Conservation (phyloP, 2,329 filamentous ascomycete genomes). For the Atkinsonella texensis region DNA sequence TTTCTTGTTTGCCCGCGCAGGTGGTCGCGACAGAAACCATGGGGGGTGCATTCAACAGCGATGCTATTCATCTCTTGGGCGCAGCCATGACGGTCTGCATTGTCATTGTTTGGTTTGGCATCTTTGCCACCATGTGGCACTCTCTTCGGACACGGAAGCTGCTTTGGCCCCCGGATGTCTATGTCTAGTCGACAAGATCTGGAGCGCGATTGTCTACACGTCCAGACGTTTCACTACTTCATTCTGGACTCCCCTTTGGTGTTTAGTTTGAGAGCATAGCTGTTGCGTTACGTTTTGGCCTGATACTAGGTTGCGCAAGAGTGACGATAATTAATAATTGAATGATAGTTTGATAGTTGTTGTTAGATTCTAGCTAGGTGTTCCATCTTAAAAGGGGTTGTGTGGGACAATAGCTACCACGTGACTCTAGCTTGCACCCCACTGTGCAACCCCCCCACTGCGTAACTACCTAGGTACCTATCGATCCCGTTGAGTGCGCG, state of each 20-base stretch:
- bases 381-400: too few relatives aligned
- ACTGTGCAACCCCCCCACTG: too few relatives aligned
- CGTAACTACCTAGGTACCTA: too few relatives aligned
- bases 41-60: conserved; percentile 46
- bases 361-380: too few relatives aligned
- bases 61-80: conserved; percentile 52
- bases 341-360: too few relatives aligned
- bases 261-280: not conserved
- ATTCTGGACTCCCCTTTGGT: conserved; percentile 3
- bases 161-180: conserved; percentile 58
- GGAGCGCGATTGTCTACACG: not conserved
- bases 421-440: too few relatives aligned
- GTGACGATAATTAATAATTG: too few relatives aligned
- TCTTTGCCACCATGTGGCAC: conserved; percentile 58
- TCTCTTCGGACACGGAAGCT: conserved; percentile 56
- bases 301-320: too few relatives aligned
- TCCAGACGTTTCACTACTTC: conserved; percentile 2
- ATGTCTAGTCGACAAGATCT: conserved; percentile 5
- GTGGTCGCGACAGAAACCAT: conserved; percentile 63
- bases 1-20: conserved; percentile 7
- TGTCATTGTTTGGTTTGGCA: conserved; percentile 54
- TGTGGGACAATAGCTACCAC: too few relatives aligned
- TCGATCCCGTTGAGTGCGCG: too few relatives aligned
- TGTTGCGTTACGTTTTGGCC: too few relatives aligned
- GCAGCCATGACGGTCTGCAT: conserved; percentile 55